phyloP scores from a whole-genome alignment of 177 flowering plant genomes.

The Vitis hybrid region DNA sequence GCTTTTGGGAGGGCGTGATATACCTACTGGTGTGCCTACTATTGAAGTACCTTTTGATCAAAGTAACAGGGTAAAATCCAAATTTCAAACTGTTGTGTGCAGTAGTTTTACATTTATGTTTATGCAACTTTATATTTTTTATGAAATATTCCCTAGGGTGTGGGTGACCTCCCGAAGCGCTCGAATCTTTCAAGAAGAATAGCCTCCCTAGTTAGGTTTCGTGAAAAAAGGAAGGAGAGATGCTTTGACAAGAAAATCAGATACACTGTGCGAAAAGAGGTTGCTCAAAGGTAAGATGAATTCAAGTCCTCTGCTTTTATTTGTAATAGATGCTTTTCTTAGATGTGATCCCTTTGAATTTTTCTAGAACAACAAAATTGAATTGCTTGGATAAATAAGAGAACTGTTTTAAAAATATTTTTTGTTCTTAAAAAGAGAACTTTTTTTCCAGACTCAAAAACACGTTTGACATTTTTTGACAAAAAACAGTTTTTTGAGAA shows the following conservation, averaged over 20 bases:
- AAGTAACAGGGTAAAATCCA: slow-evolving; percentile 40
- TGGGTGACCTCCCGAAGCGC: slow-evolving; percentile 33
- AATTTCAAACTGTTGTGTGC: neutral
- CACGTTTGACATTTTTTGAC: too few relatives aligned
- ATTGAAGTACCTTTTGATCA: slow-evolving; percentile 32
- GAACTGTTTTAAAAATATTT: too few relatives aligned
- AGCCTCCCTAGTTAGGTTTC: slow-evolving; percentile 51
- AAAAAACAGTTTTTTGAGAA: too few relatives aligned
- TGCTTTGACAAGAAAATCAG: slow-evolving; percentile 59
- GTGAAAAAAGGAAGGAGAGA: slow-evolving; percentile 54
- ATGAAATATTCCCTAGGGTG: slow-evolving; percentile 28
- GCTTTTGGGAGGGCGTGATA: slow-evolving; percentile 62
- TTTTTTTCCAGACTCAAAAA: too few relatives aligned
- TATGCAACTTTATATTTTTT: neutral
- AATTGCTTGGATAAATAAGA: too few relatives aligned
- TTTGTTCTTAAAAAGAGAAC: too few relatives aligned
- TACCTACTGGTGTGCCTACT: slow-evolving; percentile 49
- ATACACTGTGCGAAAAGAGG: slow-evolving; percentile 52
- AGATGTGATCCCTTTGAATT: too few relatives aligned
- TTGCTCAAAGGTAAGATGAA: slow-evolving; percentile 46
- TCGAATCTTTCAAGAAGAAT: slow-evolving; percentile 52
- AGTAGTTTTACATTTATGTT: neutral
- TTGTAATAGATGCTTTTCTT: too few relatives aligned
- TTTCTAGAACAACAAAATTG: too few relatives aligned
- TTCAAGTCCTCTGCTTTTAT: too few relatives aligned